These are phyloP conservation scores for Xanthoparmelia taractica DNA, from an alignment of 495 filamentous ascomycete species.

Conservation along the genomic window DNA sequence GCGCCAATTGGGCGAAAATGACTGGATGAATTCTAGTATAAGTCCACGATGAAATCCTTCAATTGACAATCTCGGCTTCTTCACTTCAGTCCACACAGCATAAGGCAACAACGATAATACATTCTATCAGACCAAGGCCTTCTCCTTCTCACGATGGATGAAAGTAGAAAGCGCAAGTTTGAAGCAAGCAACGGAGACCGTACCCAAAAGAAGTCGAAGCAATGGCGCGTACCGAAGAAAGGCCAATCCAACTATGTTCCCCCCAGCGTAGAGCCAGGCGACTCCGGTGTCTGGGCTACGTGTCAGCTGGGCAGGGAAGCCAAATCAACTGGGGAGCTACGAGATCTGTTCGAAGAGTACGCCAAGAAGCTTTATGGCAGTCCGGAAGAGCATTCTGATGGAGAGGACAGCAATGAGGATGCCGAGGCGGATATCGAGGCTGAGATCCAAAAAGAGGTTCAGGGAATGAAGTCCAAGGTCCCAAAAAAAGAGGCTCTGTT, in stretches of 20 bases:
- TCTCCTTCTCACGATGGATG: neutral
- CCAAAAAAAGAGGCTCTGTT: constrained; percentile 43
- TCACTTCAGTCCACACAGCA: neutral
- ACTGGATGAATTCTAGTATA: neutral
- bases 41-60: too few species aligned
- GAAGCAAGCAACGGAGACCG: neutral
- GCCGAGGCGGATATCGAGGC: constrained; percentile 68
- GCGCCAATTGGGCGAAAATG: neutral
- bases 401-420: constrained; percentile 27
- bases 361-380: constrained; percentile 36
- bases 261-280: constrained; percentile 57
- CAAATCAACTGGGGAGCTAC: constrained; percentile 66
- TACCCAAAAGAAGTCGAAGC: constrained; percentile 24
- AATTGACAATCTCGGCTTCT: neutral
- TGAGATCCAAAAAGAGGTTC: constrained; percentile 71
- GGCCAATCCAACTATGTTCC: constrained; percentile 6
- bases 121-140: neutral
- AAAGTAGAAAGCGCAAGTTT: constrained; percentile 15
- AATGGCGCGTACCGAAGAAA: constrained; percentile 24
- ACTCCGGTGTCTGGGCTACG: constrained; percentile 81
- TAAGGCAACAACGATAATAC: neutral
- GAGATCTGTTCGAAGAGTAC: constrained; percentile 61
- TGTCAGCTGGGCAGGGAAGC: constrained; percentile 74
- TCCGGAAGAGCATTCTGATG: neutral
- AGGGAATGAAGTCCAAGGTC: constrained; percentile 48